Evolutionary conservation across 768 basidiomycete genomes (phyloP).

Genomic region (Rossbeevera mucosa): DNA sequence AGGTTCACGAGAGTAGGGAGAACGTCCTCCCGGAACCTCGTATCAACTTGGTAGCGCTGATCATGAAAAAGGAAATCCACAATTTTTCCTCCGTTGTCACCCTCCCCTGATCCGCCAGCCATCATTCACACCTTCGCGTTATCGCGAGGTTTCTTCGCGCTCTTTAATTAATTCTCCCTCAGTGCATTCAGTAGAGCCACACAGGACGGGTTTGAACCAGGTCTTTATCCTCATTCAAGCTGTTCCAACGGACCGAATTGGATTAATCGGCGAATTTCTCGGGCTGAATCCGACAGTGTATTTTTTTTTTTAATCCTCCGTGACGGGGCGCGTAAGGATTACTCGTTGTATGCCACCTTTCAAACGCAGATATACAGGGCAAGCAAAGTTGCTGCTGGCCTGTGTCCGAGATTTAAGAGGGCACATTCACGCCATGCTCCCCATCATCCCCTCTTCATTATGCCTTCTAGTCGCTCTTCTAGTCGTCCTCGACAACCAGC

Average conservation of each 20-base stretch:
- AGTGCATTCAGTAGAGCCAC: slow-evolving; percentile 13
- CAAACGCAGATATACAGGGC: slow-evolving; percentile 8
- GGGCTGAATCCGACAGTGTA: slow-evolving; percentile 3
- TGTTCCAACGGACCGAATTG: slow-evolving; percentile 6
- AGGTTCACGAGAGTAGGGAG: slow-evolving; percentile 6
- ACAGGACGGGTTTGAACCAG: slow-evolving; percentile 6
- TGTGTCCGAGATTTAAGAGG: slow-evolving; percentile 19
- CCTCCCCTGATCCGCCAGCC: slow-evolving; percentile 28
- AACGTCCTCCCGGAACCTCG: slow-evolving; percentile 7
- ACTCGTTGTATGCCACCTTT: slow-evolving; percentile 6
- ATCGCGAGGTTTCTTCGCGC: slow-evolving; percentile 28
- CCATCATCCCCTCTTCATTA: slow-evolving; percentile 13
- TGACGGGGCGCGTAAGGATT: slow-evolving; percentile 9
- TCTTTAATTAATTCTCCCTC: slow-evolving; percentile 26
- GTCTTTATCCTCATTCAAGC: slow-evolving; percentile 14
- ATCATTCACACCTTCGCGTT: slow-evolving; percentile 30
- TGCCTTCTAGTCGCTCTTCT: slow-evolving; percentile 11
- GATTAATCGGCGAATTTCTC: slow-evolving; percentile 16
- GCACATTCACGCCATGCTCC: background rate
- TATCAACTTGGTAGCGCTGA: slow-evolving; percentile 16
- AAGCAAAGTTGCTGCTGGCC: slow-evolving; percentile 3
- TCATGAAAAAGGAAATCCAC: slow-evolving; percentile 27
- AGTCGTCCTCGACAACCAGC: slow-evolving; percentile 4
- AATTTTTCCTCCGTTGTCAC: slow-evolving; percentile 13
- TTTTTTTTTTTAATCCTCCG: slow-evolving; percentile 7